Evolutionary conservation across 1,284 basidiomycete genomes (phyloP).

Genomic region (Meira miltonrushii): DNA sequence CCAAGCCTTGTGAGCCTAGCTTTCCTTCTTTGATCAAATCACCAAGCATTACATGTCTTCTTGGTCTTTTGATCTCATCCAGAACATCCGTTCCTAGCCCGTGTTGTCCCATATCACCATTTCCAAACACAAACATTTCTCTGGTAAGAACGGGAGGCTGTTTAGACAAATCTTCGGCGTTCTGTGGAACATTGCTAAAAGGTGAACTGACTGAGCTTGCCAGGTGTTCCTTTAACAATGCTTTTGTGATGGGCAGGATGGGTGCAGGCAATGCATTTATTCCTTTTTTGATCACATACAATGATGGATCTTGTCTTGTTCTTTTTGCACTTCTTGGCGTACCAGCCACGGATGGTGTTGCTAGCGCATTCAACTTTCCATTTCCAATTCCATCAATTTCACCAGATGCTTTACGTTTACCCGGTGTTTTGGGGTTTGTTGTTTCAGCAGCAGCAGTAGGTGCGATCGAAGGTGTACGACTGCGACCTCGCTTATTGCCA

Average conservation of each 20-base stretch:
- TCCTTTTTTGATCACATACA: conserved; percentile 8
- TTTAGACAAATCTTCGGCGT: neutral
- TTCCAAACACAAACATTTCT: conserved; percentile 50
- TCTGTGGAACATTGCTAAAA: neutral
- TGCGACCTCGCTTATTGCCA: no score
- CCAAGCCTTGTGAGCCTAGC: conserved; percentile 37
- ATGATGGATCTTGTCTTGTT: neutral
- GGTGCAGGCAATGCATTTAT: conserved; percentile 12
- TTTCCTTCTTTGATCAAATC: conserved; percentile 41
- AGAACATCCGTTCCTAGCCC: conserved; percentile 45
- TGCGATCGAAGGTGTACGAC: neutral
- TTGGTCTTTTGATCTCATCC: conserved; percentile 48
- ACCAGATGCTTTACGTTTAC: no score
- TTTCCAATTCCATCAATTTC: no score
- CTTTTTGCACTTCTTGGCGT: no score
- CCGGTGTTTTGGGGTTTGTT: no score
- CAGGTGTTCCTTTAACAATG: conserved; percentile 4
- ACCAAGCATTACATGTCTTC: conserved; percentile 40
- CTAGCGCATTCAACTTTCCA: no score
- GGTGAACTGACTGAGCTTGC: neutral
- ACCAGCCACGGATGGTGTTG: no score
- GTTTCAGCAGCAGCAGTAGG: neutral
- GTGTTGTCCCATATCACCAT: conserved; percentile 48
- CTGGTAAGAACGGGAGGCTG: neutral
- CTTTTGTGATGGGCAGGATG: conserved; percentile 4